A percentile compares a stretch with the other conserved stretches of the same genome.
phyloP scores from a whole-genome alignment of 345 rosid species.

The Citrus cavaleriei region DNA sequence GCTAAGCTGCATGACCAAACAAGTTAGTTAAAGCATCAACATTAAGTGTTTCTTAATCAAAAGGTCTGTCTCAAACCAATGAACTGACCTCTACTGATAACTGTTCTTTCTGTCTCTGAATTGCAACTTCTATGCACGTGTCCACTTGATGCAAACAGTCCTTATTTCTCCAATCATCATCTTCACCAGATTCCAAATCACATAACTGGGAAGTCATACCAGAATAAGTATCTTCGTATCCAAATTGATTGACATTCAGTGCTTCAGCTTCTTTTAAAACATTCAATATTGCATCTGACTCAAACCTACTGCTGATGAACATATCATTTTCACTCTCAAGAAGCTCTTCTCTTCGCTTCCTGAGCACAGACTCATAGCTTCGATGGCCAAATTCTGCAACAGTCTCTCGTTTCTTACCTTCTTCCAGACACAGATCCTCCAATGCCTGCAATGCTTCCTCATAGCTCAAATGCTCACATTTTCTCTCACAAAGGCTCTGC shows the following conservation, averaged over 20 bases:
- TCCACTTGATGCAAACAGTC: constrained; percentile 68
- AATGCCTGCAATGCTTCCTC: constrained; percentile 82
- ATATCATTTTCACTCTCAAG: constrained; percentile 51
- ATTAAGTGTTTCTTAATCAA: background rate
- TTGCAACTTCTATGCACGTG: constrained; percentile 70
- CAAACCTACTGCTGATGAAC: constrained; percentile 48
- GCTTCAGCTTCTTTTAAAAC: constrained; percentile 76
- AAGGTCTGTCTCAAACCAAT: constrained; percentile 15
- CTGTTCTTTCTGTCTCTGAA: constrained; percentile 80
- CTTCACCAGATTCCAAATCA: constrained; percentile 87
- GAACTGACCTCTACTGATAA: constrained; percentile 65
- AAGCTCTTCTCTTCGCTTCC: constrained; percentile 67
- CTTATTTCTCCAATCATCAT: constrained; percentile 68
- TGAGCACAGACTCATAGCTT: constrained; percentile 64
- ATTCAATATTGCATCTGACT: constrained; percentile 67
- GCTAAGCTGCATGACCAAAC: constrained; percentile 58
- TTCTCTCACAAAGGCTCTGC: constrained; percentile 79
- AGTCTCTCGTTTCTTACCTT: constrained; percentile 74
- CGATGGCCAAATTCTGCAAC: constrained; percentile 43
- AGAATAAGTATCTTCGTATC: constrained; percentile 59
- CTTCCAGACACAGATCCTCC: constrained; percentile 81
- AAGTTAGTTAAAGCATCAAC: constrained; percentile 9
- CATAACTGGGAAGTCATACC: constrained; percentile 63
- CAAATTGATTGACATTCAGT: constrained; percentile 64
- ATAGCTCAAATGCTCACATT: constrained; percentile 69